A percentile compares a stretch with the other conserved stretches of the same genome.
Evolutionary conservation across 805 yeast genomes (phyloP).

Genomic region (Kuraishia ogatae): DNA sequence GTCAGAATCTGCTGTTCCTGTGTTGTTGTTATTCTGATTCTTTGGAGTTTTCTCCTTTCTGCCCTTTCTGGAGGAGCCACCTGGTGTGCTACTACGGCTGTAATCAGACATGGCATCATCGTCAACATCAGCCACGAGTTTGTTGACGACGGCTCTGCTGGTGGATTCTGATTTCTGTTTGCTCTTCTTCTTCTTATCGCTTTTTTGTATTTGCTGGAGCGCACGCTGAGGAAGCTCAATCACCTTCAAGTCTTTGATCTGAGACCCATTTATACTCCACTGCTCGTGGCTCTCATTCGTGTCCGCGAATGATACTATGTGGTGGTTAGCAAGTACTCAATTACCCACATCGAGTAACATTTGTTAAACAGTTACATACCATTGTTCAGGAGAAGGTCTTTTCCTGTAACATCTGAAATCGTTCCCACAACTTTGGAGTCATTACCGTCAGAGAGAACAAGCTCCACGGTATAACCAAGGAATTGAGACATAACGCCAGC

Average conservation of each 20-base stretch:
- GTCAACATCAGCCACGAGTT: constrained; percentile 7
- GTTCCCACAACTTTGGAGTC: constrained; percentile 29
- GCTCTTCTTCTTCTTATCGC: constrained; percentile 5
- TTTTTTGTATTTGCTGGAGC: constrained; percentile 16
- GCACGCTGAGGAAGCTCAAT: constrained; percentile 35
- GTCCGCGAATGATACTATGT: not conserved
- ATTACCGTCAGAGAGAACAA: constrained; percentile 19
- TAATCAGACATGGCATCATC: constrained; percentile 5
- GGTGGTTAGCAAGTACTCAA: not conserved
- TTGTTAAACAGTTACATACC: constrained; percentile 16
- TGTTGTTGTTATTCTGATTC: constrained; percentile 4
- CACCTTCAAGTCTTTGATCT: constrained; percentile 48
- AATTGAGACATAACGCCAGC: constrained; percentile 2
- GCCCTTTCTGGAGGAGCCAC: not conserved
- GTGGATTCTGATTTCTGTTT: not conserved
- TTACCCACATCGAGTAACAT: not conserved
- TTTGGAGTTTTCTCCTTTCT: constrained; percentile 2
- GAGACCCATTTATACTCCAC: not conserved
- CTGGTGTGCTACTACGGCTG: not conserved
- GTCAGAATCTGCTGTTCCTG: constrained; percentile 10
- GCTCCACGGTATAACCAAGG: constrained; percentile 2
- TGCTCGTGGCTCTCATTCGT: not conserved
- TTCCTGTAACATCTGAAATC: constrained; percentile 32
- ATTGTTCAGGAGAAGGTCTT: constrained; percentile 27
- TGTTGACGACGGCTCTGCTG: constrained; percentile 7